phyloP scores from a whole-genome alignment of 2,329 filamentous ascomycete genomes.

The Monosporascus sp. region DNA sequence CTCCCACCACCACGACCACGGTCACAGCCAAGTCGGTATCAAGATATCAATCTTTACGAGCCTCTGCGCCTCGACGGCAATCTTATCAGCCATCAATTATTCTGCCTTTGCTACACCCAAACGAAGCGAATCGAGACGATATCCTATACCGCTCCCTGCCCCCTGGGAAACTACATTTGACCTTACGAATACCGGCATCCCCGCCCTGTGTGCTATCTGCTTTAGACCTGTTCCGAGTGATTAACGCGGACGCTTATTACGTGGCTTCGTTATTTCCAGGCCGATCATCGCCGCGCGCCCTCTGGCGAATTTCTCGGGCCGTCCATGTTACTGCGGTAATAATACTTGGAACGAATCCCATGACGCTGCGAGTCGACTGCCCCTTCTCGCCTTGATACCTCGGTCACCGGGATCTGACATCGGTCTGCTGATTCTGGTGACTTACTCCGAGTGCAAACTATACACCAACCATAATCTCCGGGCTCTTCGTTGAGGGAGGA shows the following conservation, averaged over 20 bases:
- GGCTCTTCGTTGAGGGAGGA: slow-evolving; percentile 2
- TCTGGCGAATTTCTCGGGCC: neutral
- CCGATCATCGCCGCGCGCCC: neutral
- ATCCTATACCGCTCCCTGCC: neutral
- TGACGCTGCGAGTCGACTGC: neutral
- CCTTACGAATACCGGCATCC: neutral
- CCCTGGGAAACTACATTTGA: neutral
- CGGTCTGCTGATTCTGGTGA: neutral
- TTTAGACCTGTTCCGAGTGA: neutral
- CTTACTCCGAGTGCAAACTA: neutral
- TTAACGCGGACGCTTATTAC: neutral
- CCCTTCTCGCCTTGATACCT: neutral
- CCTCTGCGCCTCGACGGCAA: neutral
- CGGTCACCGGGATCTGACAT: neutral
- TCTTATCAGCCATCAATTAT: neutral
- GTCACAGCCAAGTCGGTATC: neutral
- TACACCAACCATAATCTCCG: too few relatives aligned
- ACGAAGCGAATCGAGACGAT: neutral
- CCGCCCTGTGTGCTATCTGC: neutral
- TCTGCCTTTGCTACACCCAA: neutral
- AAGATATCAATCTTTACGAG: neutral
- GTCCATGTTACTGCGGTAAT: neutral
- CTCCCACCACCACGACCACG: neutral
- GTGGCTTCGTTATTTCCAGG: too few relatives aligned
- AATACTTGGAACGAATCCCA: neutral